A percentile compares a stretch with the other conserved stretches of the same genome.
Conservation (phyloP, 768 basidiomycete species). For the Kockovaella imperatae region DNA sequence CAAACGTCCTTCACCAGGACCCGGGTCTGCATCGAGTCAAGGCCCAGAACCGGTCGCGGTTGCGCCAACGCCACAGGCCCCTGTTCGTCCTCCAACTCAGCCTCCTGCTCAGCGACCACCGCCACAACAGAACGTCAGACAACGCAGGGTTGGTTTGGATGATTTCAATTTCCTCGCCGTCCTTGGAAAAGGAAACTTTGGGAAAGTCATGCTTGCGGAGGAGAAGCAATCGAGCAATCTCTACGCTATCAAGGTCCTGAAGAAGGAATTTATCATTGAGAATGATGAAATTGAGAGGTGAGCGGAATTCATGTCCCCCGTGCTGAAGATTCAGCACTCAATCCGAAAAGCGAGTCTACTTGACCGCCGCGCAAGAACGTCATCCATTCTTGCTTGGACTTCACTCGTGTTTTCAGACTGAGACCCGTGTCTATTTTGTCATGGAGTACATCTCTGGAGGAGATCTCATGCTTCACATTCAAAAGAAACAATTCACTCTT, state of each 20-base stretch:
- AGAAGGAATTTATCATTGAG: slow-evolving; percentile 99
- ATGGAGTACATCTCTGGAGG: slow-evolving; percentile 99
- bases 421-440: slow-evolving; percentile 97
- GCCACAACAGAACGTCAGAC: slow-evolving; percentile 16
- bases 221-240: slow-evolving; percentile 84
- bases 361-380: slow-evolving; percentile 90
- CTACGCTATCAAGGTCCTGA: slow-evolving; percentile 99
- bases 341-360: slow-evolving; percentile 96
- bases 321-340: slow-evolving; percentile 61
- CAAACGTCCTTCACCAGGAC: too few species aligned
- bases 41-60: slow-evolving; percentile 15
- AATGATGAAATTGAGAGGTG: slow-evolving; percentile 99
- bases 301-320: slow-evolving; percentile 24
- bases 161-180: slow-evolving; percentile 99
- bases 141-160: slow-evolving; percentile 82
- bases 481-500: slow-evolving; percentile 96
- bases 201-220: slow-evolving; percentile 99
- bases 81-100: slow-evolving; percentile 3
- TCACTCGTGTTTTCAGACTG: slow-evolving; percentile 99
- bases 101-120: not conserved
- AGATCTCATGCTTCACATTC: slow-evolving; percentile 98
- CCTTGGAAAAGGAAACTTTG: slow-evolving; percentile 97
- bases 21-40: too few species aligned
- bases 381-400: slow-evolving; percentile 95
- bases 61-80: slow-evolving; percentile 27